Base-by-base conservation (phyloP, 495 filamentous ascomycete species). In the Penicillium angulare region DNA sequence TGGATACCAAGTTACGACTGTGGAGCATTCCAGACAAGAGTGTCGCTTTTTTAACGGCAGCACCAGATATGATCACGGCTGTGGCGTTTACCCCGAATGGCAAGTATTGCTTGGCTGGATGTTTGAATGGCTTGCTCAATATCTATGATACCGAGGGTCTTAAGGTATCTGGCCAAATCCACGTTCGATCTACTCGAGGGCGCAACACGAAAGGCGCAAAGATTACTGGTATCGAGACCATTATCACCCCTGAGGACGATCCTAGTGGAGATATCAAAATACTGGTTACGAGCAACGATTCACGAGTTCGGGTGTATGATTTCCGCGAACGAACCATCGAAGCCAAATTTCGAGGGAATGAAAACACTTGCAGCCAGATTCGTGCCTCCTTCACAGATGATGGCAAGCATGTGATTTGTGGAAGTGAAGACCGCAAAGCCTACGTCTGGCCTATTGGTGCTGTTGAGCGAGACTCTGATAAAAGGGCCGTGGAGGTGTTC, bases 11-110 rank as follows among this genome's bases (percentile, higher is more conserved):
- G 62, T 66, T 99, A 40, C 79, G 93, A 24, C 69, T 99, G 9
- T 99, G 93, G 93, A 96, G 90, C 53, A 99, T 99, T 47, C 93
- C 93, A 0, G 93, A 99, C 61, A 97, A 97, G 66, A 86, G 81
- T 39, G 90, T 99, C 15, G 92, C 92, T 0, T 99, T 84, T 66
- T 89, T 87, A 67, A 88, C 77, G 20, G 84, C 88, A 43, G 72
- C 92, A 2, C 87, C 89, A 0, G 93, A 97, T 55, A 84, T 95
- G 61, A 88, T 97, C 41, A 99, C 93, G 0, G 88, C 95, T 1
- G 92, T 97, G 2, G 85, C 86, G 1, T 99, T 99, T 61, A 87
- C 91, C 0, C 93, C 93, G 0, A 92, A 97, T 66, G 93, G 93
- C 7, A 88, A 86, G 58, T 86, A 86, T 36, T 86, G 89, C 9